Conservation (phyloP, 257 asterid species). For the Anisodus acutangulus region DNA sequence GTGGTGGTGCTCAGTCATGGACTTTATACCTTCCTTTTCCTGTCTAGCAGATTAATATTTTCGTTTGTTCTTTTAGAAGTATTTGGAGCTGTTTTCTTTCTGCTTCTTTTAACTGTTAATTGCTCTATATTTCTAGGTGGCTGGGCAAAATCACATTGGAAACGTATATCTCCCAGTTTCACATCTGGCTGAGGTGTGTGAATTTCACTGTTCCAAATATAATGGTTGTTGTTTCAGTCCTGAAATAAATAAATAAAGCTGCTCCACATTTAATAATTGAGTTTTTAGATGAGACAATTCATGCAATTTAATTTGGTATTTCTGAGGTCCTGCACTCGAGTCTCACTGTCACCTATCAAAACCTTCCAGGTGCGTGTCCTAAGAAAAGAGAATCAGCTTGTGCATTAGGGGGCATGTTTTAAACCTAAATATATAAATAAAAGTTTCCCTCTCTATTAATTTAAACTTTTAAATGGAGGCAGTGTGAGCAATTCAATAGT, state of each 20-base stretch:
- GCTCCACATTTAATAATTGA: neutral
- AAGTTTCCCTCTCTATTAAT: neutral
- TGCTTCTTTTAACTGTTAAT: slow-evolving; percentile 36
- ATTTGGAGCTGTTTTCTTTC: neutral
- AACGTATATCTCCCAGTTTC: slow-evolving; percentile 96
- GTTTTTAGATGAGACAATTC: neutral
- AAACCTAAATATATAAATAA: neutral
- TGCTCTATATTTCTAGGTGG: slow-evolving; percentile 69
- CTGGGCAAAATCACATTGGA: slow-evolving; percentile 93
- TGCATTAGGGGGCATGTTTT: neutral
- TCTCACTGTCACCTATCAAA: slow-evolving; percentile 7
- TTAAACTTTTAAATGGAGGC: neutral
- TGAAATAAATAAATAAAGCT: neutral
- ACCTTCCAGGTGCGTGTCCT: slow-evolving; percentile 15
- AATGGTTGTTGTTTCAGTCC: slow-evolving; percentile 1
- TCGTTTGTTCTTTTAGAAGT: slow-evolving; percentile 23
- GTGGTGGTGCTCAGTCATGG: neutral
- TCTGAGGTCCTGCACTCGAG: neutral
- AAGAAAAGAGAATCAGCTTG: neutral
- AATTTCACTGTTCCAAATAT: neutral
- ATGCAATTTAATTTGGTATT: neutral
- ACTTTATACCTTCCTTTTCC: slow-evolving; percentile 21
- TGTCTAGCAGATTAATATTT: slow-evolving; percentile 15
- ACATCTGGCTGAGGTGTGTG: slow-evolving; percentile 93
- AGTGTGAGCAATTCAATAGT: neutral